phyloP scores from a whole-genome alignment of 2,329 filamentous ascomycete genomes.

The Cadophora sp. region DNA sequence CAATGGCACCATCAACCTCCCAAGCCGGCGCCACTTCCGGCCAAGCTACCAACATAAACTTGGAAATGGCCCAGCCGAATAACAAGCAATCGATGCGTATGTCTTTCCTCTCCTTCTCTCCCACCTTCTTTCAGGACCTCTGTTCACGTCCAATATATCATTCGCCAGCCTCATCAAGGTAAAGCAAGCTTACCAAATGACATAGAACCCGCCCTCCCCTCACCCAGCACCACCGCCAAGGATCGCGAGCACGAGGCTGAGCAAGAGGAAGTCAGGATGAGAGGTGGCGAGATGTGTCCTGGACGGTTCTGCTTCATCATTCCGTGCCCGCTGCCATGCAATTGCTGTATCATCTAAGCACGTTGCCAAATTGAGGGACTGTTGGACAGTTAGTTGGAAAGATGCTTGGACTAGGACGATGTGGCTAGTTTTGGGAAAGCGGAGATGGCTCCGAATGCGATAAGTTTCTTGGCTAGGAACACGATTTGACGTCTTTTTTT shows the following conservation, averaged over 20 bases:
- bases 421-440: neutral
- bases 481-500: conserved; percentile 4
- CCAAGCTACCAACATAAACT: conserved; percentile 13
- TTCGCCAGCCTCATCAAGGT: neutral
- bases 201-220: conserved; percentile 9
- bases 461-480: neutral
- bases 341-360: conserved; percentile 39
- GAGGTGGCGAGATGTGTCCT: conserved; percentile 45
- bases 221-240: conserved; percentile 18
- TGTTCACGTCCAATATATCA: too few relatives aligned
- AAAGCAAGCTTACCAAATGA: neutral
- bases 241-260: conserved; percentile 24
- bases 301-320: conserved; percentile 49
- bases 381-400: neutral
- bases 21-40: neutral
- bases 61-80: conserved; percentile 26
- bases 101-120: conserved; percentile 3
- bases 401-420: neutral
- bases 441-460: neutral
- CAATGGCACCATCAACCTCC: conserved; percentile 11
- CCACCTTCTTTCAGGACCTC: neutral
- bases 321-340: conserved; percentile 44
- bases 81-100: conserved; percentile 28
- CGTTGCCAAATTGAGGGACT: neutral
- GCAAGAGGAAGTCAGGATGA: conserved; percentile 37